Evolutionary conservation across 441 rosid genomes (phyloP).

Genomic region (Syzygium syzygioides): DNA sequence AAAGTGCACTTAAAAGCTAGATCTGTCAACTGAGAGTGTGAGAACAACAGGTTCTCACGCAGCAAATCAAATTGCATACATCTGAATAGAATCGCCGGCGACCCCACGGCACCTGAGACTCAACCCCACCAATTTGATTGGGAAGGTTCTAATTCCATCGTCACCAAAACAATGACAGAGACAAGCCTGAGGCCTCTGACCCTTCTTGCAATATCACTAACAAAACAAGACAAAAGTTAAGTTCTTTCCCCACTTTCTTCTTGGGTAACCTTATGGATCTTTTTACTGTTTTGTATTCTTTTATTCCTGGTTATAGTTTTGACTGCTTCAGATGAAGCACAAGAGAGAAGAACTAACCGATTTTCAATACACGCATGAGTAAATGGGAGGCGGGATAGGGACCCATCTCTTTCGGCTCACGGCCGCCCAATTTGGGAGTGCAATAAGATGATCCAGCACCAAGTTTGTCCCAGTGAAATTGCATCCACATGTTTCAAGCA

Average conservation of each 20-base stretch:
- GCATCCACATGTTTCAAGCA: conserved; percentile 18
- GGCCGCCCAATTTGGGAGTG: conserved; percentile 24
- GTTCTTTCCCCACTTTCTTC: background rate
- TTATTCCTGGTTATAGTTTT: background rate
- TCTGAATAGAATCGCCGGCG: background rate
- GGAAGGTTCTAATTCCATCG: background rate
- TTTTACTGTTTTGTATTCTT: background rate
- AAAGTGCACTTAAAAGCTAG: background rate
- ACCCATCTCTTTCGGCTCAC: conserved; percentile 3
- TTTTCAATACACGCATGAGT: background rate
- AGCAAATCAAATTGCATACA: background rate
- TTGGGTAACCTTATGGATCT: background rate
- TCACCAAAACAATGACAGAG: background rate
- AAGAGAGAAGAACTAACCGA: background rate
- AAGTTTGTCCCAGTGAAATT: background rate
- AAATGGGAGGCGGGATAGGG: conserved; percentile 14
- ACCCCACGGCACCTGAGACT: background rate
- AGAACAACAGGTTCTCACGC: background rate
- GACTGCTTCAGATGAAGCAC: background rate
- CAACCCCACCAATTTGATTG: background rate
- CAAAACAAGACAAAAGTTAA: background rate
- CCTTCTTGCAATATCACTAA: background rate
- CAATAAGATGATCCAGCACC: background rate
- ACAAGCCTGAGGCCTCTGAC: background rate
- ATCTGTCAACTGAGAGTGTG: background rate